Percentiles rank a stretch among this genome's conserved stretches.
Conservation (phyloP, 208 protist species). For the Acanthamoeba polyphaga region DNA sequence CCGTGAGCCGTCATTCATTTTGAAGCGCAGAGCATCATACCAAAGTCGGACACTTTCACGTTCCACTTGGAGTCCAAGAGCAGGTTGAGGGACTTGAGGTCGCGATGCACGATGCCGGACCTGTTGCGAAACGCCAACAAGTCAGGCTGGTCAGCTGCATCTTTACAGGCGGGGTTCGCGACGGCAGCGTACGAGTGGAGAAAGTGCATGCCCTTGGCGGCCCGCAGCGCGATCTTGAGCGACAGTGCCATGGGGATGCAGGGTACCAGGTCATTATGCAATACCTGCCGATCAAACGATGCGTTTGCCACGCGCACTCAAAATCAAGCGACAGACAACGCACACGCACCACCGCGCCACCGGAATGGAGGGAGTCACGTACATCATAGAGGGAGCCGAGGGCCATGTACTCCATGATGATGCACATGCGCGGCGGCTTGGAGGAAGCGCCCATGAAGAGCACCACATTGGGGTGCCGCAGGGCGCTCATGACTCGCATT, state of each 20-base stretch:
- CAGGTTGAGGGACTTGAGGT: conserved; percentile 59
- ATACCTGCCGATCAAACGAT: background rate
- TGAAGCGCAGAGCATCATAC: background rate
- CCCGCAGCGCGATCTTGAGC: conserved; percentile 53
- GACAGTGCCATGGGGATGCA: background rate
- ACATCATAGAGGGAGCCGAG: conserved; percentile 48
- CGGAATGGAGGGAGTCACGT: background rate
- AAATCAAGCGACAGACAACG: no score
- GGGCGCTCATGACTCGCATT: conserved; percentile 56
- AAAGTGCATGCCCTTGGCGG: conserved; percentile 64
- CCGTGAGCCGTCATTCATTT: no score
- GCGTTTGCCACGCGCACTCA: no score
- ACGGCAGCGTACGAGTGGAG: conserved; percentile 12
- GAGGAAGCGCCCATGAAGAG: conserved; percentile 60
- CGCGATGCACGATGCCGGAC: conserved; percentile 27
- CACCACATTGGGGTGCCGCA: conserved; percentile 47
- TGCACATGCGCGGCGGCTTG: conserved; percentile 57
- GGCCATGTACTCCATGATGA: conserved; percentile 70
- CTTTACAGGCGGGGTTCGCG: background rate
- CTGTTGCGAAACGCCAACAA: background rate
- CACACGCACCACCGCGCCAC: background rate
- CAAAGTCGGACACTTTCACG: conserved; percentile 59
- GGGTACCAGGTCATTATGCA: conserved; percentile 58
- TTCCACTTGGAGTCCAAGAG: conserved; percentile 63
- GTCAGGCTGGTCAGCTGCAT: no score